Percentiles rank a stretch among this genome's conserved stretches.
Evolutionary conservation across 2,329 filamentous ascomycete species (phyloP).

Genomic region (Talaromyces sp.): DNA sequence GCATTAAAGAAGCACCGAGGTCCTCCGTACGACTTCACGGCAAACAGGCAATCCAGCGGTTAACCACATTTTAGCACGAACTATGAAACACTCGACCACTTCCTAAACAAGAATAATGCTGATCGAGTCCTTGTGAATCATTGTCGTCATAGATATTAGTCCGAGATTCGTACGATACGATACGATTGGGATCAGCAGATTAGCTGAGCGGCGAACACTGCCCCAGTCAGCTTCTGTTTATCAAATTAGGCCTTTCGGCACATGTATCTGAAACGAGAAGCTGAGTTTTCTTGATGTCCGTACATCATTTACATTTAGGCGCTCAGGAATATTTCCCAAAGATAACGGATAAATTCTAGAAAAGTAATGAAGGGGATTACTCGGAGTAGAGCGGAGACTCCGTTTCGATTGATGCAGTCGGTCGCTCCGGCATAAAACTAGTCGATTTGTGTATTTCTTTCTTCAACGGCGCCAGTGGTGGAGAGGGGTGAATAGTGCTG

Average conservation of each 20-base stretch:
- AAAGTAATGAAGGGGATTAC: neutral
- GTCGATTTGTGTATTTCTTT: neutral
- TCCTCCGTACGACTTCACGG: neutral
- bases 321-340: neutral
- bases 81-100: neutral
- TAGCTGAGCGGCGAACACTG: neutral
- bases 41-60: neutral
- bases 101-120: neutral
- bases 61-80: neutral
- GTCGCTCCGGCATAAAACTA: neutral
- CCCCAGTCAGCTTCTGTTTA: neutral
- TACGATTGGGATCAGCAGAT: neutral
- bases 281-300: neutral
- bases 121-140: neutral
- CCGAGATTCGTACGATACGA: neutral
- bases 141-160: neutral
- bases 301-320: neutral
- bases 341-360: neutral
- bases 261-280: neutral
- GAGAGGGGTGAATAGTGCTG: neutral
- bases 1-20: neutral
- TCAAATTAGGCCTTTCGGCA: neutral
- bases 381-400: neutral
- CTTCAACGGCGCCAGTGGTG: neutral
- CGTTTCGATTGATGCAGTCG: neutral